phyloP scores from a whole-genome alignment of 371 early-diverging fungal genomes.

The Mortierella sp. region DNA sequence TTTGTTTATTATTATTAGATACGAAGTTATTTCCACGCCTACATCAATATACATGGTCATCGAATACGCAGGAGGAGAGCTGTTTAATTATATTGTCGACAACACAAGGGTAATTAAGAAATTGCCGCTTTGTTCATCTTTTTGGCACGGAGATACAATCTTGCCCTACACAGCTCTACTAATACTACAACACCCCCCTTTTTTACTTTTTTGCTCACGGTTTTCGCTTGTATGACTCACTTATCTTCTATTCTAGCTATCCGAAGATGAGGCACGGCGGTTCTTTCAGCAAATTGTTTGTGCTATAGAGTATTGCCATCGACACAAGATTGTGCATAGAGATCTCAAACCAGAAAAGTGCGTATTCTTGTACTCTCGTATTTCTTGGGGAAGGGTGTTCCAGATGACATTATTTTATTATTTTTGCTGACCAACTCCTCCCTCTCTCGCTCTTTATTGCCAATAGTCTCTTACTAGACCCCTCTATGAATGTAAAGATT shows the following conservation, averaged over 20 bases:
- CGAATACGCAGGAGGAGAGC: slow-evolving; percentile 96
- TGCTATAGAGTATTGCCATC: slow-evolving; percentile 98
- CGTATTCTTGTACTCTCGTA: slow-evolving; percentile 51
- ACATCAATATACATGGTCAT: slow-evolving; percentile 98
- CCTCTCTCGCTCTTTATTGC: background rate
- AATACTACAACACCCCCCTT: background rate
- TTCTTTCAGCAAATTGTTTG: slow-evolving; percentile 98
- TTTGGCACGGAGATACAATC: background rate
- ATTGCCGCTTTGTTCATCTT: background rate
- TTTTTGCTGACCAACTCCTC: too few species aligned
- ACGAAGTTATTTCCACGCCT: slow-evolving; percentile 97
- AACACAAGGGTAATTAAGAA: slow-evolving; percentile 81
- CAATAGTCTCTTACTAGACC: slow-evolving; percentile 87
- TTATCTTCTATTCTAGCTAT: slow-evolving; percentile 67
- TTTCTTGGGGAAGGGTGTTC: background rate
- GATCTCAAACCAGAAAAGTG: slow-evolving; percentile 89
- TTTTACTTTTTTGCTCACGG: background rate
- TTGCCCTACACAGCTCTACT: background rate
- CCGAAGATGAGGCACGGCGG: slow-evolving; percentile 90
- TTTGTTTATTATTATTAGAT: slow-evolving; percentile 57
- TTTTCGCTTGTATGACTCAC: slow-evolving; percentile 19
- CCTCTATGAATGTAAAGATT: slow-evolving; percentile 96
- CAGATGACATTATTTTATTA: background rate
- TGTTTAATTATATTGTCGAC: slow-evolving; percentile 97
- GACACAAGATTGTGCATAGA: slow-evolving; percentile 97